These are phyloP conservation scores for Nematodospora valgi DNA, from an alignment of 805 yeast species.

Conservation along the genomic window DNA sequence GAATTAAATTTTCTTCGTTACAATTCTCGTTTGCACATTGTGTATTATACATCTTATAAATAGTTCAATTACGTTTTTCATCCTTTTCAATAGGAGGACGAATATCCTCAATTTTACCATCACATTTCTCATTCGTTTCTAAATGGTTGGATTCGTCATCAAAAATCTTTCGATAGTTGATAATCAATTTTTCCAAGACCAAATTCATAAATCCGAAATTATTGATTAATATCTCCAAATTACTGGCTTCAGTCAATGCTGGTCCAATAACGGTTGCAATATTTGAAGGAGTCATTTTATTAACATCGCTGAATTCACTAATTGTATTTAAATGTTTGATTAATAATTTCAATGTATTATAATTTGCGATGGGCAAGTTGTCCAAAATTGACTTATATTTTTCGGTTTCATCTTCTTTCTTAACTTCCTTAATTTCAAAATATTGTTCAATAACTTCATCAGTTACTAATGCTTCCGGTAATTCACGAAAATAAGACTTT, in stretches of 20 bases:
- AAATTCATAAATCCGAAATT: slow-evolving; percentile 56
- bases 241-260: slow-evolving; percentile 54
- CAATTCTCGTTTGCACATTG: no score
- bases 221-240: slow-evolving; percentile 42
- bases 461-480: slow-evolving; percentile 81
- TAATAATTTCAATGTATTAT: slow-evolving; percentile 62
- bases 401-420: slow-evolving; percentile 8
- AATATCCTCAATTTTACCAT: no score
- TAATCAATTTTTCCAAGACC: slow-evolving; percentile 48
- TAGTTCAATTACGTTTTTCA: no score
- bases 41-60: no score
- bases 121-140: no score
- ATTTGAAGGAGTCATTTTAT: slow-evolving; percentile 87
- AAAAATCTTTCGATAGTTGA: slow-evolving; percentile 25
- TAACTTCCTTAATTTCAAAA: slow-evolving; percentile 25
- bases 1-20: background rate
- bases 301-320: slow-evolving; percentile 59
- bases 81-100: no score
- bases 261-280: slow-evolving; percentile 85
- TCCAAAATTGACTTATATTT: slow-evolving; percentile 29
- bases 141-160: no score
- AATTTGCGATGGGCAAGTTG: slow-evolving; percentile 62
- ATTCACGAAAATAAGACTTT: slow-evolving; percentile 76
- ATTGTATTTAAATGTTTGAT: slow-evolving; percentile 68
- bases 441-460: slow-evolving; percentile 62